These are phyloP conservation scores for Globisporangium perplexum DNA, from an alignment of 352 stramenopile genomes.

Conservation along the genomic window DNA sequence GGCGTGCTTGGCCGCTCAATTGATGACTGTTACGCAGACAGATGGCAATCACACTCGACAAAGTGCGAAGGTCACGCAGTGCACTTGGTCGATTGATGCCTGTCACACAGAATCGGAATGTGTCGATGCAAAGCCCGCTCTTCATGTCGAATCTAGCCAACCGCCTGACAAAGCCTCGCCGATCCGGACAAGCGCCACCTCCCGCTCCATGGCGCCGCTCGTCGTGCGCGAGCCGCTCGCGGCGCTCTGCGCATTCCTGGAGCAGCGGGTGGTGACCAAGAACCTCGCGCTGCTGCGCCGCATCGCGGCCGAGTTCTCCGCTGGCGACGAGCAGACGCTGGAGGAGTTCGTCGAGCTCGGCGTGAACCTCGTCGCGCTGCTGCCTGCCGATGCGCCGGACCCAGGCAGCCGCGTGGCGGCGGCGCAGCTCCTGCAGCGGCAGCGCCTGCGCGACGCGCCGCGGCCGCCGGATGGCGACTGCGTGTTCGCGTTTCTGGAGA, in stretches of 20 bases:
- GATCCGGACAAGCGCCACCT: not conserved
- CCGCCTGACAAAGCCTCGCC: too few species aligned
- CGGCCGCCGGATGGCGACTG: not conserved
- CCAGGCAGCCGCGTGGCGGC: slow-evolving; percentile 8
- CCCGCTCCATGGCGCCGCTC: not conserved
- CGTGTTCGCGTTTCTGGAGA: slow-evolving; percentile 18
- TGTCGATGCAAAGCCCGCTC: too few species aligned
- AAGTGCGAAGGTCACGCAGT: too few species aligned
- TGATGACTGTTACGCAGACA: too few species aligned
- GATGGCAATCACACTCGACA: too few species aligned
- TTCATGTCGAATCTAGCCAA: too few species aligned
- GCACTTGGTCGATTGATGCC: too few species aligned
- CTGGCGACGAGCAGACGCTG: slow-evolving; percentile 21
- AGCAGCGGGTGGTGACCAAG: slow-evolving; percentile 21
- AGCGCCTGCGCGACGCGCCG: slow-evolving; percentile 15
- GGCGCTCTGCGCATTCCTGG: slow-evolving; percentile 28
- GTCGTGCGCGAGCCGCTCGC: not conserved
- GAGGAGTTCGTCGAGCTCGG: slow-evolving; percentile 27
- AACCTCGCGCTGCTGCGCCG: slow-evolving; percentile 23
- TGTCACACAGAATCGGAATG: too few species aligned
- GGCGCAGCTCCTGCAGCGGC: slow-evolving; percentile 20
- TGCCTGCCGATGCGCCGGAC: slow-evolving; percentile 14
- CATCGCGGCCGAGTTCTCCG: slow-evolving; percentile 22
- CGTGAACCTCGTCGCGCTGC: slow-evolving; percentile 23
- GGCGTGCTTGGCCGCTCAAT: too few species aligned